These are phyloP conservation scores for Aegilops speltoides DNA, from an alignment of 176 grass and related monocot genomes.

Conservation along the genomic window DNA sequence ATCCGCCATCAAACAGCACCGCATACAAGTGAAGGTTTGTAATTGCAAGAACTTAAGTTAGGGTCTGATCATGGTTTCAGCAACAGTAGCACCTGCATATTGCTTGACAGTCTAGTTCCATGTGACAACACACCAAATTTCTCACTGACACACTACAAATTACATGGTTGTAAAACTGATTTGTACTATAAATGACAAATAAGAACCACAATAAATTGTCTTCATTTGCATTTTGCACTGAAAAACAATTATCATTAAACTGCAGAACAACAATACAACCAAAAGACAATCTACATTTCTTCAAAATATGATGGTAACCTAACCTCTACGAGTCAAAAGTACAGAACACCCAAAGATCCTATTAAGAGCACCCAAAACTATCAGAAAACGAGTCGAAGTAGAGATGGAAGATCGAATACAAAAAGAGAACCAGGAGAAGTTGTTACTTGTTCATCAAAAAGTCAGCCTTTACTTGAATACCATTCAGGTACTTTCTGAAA, in stretches of 20 bases:
- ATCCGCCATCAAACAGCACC: background rate
- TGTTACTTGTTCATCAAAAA: background rate
- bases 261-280: background rate
- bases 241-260: background rate
- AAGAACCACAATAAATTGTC: background rate
- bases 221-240: background rate
- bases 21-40: background rate
- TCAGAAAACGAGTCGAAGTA: background rate
- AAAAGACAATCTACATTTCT: conserved; percentile 7
- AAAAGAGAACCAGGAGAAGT: background rate
- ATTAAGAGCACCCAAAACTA: background rate
- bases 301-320: background rate
- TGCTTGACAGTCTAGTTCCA: conserved; percentile 6
- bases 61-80: background rate
- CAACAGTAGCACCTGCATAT: conserved; percentile 1
- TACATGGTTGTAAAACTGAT: background rate
- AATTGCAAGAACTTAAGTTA: background rate
- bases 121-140: background rate
- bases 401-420: background rate
- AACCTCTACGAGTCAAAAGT: background rate
- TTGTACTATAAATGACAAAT: background rate
- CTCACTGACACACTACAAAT: background rate
- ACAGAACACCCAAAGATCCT: background rate
- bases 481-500: background rate
- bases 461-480: background rate